phyloP scores from a whole-genome alignment of 257 asterid species.

The Solanum dulcamara region DNA sequence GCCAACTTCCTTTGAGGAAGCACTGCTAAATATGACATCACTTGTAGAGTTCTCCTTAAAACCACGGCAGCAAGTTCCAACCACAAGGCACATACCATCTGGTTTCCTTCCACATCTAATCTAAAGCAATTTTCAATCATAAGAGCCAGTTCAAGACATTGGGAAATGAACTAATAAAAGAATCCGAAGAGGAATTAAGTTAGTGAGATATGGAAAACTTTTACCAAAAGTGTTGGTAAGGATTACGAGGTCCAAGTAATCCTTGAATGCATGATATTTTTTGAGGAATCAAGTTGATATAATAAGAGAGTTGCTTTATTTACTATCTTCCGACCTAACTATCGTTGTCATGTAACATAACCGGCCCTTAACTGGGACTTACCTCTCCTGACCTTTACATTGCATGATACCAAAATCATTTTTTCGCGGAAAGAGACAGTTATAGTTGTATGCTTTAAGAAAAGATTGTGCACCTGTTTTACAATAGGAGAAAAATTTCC shows the following conservation, averaged over 20 bases:
- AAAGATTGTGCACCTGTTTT: conserved; percentile 48
- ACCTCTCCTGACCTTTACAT: not conserved
- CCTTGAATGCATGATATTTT: not conserved
- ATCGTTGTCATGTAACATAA: not conserved
- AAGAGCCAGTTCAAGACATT: conserved; percentile 4
- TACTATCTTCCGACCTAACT: not conserved
- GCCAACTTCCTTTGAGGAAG: conserved; percentile 61
- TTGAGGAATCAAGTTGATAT: not conserved
- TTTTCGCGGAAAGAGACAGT: not conserved
- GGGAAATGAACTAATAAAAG: not conserved
- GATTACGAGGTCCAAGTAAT: not conserved
- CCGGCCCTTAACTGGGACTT: not conserved
- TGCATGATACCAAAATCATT: not conserved
- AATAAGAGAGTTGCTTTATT: not conserved
- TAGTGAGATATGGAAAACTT: not conserved
- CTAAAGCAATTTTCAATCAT: conserved; percentile 36
- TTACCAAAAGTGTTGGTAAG: not conserved
- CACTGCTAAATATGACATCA: conserved; percentile 77
- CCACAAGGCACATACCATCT: conserved; percentile 95
- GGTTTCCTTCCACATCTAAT: conserved; percentile 79
- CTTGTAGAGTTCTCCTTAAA: conserved; percentile 60
- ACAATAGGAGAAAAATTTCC: conserved; percentile 97
- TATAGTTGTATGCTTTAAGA: not conserved
- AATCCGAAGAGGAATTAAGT: not conserved
- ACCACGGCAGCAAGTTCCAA: conserved; percentile 90